These are phyloP conservation scores for Oryza rufipogon DNA, from an alignment of 176 grass and related monocot genomes.

Conservation along the genomic window DNA sequence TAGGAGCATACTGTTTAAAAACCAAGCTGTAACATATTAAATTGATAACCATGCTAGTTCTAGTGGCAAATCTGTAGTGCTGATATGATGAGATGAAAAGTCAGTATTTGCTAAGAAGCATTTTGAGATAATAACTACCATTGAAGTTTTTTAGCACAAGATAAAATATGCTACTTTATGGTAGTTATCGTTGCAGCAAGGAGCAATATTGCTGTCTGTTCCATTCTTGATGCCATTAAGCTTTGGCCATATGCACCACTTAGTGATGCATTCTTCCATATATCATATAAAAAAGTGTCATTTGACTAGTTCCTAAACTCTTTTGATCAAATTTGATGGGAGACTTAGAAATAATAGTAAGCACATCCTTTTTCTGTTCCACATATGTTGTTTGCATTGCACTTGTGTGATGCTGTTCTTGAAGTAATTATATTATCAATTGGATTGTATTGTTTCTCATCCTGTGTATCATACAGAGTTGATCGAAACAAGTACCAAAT, in stretches of 20 bases:
- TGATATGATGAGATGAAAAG: not conserved
- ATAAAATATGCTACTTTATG: not conserved
- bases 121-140: not conserved
- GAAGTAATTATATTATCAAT: slow-evolving; percentile 13
- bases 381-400: not conserved
- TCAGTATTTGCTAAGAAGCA: not conserved
- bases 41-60: not conserved
- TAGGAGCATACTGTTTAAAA: not conserved
- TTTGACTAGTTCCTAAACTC: not conserved
- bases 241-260: not conserved
- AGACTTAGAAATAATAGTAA: not conserved
- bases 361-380: not conserved
- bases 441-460: slow-evolving; percentile 5
- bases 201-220: not conserved
- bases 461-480: slow-evolving; percentile 57
- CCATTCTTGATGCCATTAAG: not conserved
- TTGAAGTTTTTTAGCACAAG: not conserved
- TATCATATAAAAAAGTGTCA: not conserved
- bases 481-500: slow-evolving; percentile 81
- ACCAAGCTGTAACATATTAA: not conserved
- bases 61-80: not conserved
- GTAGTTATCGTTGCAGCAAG: not conserved
- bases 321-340: not conserved
- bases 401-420: not conserved
- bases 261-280: not conserved